Evolutionary conservation across 2,329 filamentous ascomycete genomes (phyloP).

Genomic region (Aspergillus pseudotamarii): DNA sequence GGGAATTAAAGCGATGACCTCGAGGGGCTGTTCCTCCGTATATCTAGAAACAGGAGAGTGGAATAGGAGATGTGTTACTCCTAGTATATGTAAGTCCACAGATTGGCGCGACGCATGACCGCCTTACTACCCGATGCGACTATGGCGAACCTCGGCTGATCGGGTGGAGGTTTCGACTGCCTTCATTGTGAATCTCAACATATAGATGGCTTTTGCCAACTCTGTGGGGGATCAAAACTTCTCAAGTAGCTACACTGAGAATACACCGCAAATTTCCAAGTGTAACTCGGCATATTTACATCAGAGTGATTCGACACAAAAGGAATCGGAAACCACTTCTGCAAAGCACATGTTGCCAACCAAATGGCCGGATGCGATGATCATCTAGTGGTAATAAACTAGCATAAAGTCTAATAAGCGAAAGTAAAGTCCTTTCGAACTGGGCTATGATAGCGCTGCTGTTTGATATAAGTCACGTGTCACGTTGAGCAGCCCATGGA

Average conservation of each 20-base stretch:
- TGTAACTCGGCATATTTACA: not conserved
- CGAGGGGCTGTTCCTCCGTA: not conserved
- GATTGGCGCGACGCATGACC: not conserved
- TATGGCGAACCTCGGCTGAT: constrained; percentile 6
- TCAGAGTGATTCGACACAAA: not conserved
- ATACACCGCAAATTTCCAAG: not conserved
- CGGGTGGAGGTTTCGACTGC: not conserved
- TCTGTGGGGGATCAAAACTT: not conserved
- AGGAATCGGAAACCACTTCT: not conserved
- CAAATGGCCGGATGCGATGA: not conserved
- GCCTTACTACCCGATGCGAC: constrained; percentile 5
- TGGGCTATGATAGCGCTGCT: not conserved
- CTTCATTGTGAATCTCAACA: not conserved
- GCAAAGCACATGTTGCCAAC: not conserved
- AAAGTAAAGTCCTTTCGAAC: not conserved
- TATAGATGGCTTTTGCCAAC: not conserved
- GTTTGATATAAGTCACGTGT: constrained; percentile 6
- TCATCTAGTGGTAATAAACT: not conserved
- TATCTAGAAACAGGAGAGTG: not conserved
- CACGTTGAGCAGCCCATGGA: not conserved
- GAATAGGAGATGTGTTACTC: not conserved
- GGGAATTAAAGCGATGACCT: not conserved
- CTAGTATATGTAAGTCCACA: not conserved
- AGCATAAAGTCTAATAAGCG: not conserved
- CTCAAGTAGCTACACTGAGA: not conserved